Conservation (phyloP, 257 asterid genomes). For the Fraxinus quadrangulata region DNA sequence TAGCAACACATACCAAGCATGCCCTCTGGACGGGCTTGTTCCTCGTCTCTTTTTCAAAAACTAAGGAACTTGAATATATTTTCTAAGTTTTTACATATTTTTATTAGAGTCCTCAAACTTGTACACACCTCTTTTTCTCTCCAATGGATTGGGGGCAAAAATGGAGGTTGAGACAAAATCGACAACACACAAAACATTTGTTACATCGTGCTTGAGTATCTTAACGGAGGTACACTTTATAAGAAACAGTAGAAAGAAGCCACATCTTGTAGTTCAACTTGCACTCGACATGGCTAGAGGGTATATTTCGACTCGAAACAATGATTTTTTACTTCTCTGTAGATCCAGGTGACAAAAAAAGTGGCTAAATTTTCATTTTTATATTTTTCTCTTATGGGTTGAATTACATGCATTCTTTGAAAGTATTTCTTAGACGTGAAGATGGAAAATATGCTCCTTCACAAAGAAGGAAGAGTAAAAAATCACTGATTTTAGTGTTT, state of each 20-base stretch:
- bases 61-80: too few species aligned
- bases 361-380: background rate
- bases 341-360: too few species aligned
- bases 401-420: background rate
- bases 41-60: too few species aligned
- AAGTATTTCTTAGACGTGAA: background rate
- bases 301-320: background rate
- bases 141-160: conserved; percentile 20
- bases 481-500: background rate
- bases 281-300: background rate
- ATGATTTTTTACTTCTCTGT: too few species aligned
- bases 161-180: background rate
- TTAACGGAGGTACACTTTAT: conserved; percentile 8
- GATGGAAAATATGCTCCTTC: background rate
- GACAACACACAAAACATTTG: background rate
- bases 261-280: conserved; percentile 3
- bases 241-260: background rate
- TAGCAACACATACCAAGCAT: too few species aligned
- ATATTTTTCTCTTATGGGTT: background rate
- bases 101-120: too few species aligned
- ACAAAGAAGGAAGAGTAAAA: background rate
- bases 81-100: too few species aligned
- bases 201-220: background rate
- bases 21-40: too few species aligned
- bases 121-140: background rate